A percentile compares a stretch with the other conserved stretches of the same genome.
Conservation (phyloP, 179 eudicot genomes). For the Spergularia azorica region DNA sequence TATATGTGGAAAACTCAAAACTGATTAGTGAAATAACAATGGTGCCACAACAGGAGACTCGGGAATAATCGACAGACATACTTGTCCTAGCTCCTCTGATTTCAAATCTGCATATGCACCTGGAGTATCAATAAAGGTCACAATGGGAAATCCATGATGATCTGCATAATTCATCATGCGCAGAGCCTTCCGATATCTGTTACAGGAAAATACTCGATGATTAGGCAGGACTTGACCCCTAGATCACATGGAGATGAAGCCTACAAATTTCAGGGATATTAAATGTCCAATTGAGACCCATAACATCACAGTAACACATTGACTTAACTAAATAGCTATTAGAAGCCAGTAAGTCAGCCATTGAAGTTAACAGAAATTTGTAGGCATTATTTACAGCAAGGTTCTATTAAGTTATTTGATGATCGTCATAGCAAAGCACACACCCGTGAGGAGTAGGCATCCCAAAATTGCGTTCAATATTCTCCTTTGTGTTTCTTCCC, state of each 20-base stretch:
- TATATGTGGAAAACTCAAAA: conserved; percentile 15
- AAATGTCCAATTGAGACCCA: not conserved
- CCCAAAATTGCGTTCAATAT: conserved; percentile 85
- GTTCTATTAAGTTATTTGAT: not conserved
- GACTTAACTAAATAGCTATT: not conserved
- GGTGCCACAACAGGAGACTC: not conserved
- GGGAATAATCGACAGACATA: conserved; percentile 38
- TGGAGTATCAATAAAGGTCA: conserved; percentile 93
- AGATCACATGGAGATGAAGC: not conserved
- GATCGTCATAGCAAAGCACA: conserved; percentile 25
- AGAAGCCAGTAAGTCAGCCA: not conserved
- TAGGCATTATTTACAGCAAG: not conserved
- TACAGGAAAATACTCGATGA: conserved; percentile 19
- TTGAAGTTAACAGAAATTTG: not conserved
- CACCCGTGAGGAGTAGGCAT: conserved; percentile 99
- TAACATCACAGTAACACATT: conserved; percentile 1
- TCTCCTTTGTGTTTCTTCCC: conserved; percentile 95
- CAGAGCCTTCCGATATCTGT: conserved; percentile 87
- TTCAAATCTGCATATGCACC: conserved; percentile 96
- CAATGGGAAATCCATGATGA: conserved; percentile 93
- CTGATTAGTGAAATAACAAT: conserved; percentile 14
- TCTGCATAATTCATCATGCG: conserved; percentile 98
- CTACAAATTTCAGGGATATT: not conserved
- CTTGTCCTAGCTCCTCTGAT: conserved; percentile 96
- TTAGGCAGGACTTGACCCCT: not conserved